These are phyloP conservation scores for Amesomyces nigricolor DNA, from an alignment of 2,329 filamentous ascomycete genomes.

Conservation along the genomic window DNA sequence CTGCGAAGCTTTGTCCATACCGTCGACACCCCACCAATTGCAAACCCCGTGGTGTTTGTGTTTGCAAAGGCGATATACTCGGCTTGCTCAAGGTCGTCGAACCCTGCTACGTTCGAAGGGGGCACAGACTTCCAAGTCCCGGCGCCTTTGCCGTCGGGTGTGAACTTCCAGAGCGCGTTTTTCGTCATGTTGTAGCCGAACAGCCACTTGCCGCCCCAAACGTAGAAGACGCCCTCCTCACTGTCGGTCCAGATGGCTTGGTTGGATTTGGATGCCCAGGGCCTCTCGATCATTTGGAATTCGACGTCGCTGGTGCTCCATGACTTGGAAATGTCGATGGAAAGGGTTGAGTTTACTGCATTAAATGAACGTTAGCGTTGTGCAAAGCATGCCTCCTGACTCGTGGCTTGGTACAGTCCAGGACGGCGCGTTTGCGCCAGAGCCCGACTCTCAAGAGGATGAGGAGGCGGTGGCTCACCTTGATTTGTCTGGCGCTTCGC, in stretches of 20 bases:
- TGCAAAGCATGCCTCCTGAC: neutral
- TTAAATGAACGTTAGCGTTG: neutral
- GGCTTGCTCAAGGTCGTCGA: conserved; percentile 6
- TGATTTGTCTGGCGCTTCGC: neutral
- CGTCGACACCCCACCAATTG: conserved; percentile 15
- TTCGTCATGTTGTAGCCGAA: conserved; percentile 5
- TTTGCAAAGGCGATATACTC: conserved; percentile 12
- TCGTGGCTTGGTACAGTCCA: no score
- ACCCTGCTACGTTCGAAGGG: conserved; percentile 8
- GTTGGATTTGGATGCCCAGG: conserved; percentile 5
- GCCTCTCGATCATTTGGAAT: conserved; percentile 5
- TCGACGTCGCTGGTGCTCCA: conserved; percentile 13
- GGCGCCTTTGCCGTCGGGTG: conserved; percentile 14
- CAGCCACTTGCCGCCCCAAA: conserved; percentile 17
- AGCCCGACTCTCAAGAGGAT: neutral
- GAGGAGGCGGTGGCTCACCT: neutral
- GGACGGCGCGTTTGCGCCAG: no score
- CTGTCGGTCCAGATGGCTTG: conserved; percentile 13
- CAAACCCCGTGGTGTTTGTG: conserved; percentile 13
- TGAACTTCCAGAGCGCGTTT: conserved; percentile 19
- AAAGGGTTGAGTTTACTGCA: conserved; percentile 23
- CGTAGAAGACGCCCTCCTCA: conserved; percentile 10
- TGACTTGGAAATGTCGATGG: conserved; percentile 22
- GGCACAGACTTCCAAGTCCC: conserved; percentile 11
- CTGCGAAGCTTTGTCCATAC: conserved; percentile 17